phyloP scores from a whole-genome alignment of 306 rosid species.

The apple (Malus domestica) region ASM211411v1 NC_041801.1:4579501-4580000 shows the following conservation, averaged over 20 bases:
- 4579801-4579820: slow-evolving; percentile 20
- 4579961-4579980: slow-evolving; percentile 16
- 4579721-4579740: neutral
- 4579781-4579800: slow-evolving; percentile 21
- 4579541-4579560: neutral
- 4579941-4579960: slow-evolving; percentile 12
- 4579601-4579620: neutral
- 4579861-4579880: slow-evolving; percentile 67
- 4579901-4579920: slow-evolving; percentile 64
- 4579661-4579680: neutral
- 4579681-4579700: neutral
- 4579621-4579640: neutral
- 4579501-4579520: neutral
- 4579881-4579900: slow-evolving; percentile 92
- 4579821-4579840: slow-evolving; percentile 69
- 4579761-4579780: slow-evolving; percentile 3
- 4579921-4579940: slow-evolving; percentile 41
- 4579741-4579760: neutral
- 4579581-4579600: neutral
- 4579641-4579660: neutral
- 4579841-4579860: slow-evolving; percentile 69
- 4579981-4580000: neutral
- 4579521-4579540: neutral
- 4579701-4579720: neutral
- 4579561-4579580: neutral